Base-by-base conservation (phyloP, 1,284 basidiomycete genomes). In the Boletus sp. region DNA sequence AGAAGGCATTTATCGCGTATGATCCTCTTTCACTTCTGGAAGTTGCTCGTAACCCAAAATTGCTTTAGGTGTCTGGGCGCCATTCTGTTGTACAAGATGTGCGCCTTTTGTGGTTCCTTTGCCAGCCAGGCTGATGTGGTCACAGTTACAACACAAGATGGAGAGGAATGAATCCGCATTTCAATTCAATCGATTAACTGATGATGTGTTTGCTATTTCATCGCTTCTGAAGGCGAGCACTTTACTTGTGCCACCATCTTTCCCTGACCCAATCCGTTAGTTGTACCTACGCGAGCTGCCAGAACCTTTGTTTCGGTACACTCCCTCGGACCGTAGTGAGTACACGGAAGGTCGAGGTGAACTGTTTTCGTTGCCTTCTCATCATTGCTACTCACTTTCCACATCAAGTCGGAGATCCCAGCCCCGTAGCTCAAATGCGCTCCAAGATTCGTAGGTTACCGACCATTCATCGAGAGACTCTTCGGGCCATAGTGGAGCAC, bases 111-210 rank as follows among this genome's bases (percentile, higher is more conserved):
- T 52, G 28, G 51, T 52, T 60, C 31, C 1, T 44, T 10, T 2
- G 11, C 16, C 28, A 43, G 47, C 21, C 33, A 21, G 33, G n/a
- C 60, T 76, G 9, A 63, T 61, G 23, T 53, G 55, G 43, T 59
- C 52, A 25, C 69, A 95, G 87, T 79, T 97, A 63, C 89, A 94
- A 69, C 92, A 94, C 67, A 89, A 89, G 67, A 89, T 98, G 61
- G 97, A 99, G 76, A 88, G 88, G 66, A 90, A 97, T 72, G 97
- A 98, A 77, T 77, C 81, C n/a, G 79, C 80, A 6, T 98, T 98
- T 75, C 77, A 83, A 58, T 97, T 99, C 71, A 85, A 87, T 48
- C 79, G 82, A 16, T 77, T 83, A 9, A 84, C 85, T 50, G 93
- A 97, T 69, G 97, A 99, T 71, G 83, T 96, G 0, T 93, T 89